Conservation (phyloP, 2,329 filamentous ascomycete genomes). For the Aureobasidium sp. region DNA sequence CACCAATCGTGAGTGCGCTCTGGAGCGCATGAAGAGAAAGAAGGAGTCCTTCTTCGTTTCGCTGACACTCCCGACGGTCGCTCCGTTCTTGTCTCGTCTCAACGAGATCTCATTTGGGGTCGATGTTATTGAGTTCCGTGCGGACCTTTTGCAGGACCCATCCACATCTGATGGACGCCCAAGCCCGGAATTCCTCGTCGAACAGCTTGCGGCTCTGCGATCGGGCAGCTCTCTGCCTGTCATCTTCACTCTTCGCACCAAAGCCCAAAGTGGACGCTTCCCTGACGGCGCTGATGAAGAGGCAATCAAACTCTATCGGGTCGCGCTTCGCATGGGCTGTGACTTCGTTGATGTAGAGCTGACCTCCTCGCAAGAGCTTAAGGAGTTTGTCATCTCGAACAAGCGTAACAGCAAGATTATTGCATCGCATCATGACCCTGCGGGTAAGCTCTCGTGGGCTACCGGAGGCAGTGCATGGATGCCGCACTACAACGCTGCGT, state of each 20-base stretch:
- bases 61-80: constrained; percentile 70
- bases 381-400: constrained; percentile 44
- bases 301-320: constrained; percentile 64
- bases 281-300: constrained; percentile 61
- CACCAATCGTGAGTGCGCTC: constrained; percentile 48
- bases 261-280: constrained; percentile 79
- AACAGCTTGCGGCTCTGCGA: constrained; percentile 73
- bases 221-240: constrained; percentile 66
- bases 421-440: constrained; percentile 88
- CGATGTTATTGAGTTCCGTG: constrained; percentile 89
- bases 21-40: constrained; percentile 54
- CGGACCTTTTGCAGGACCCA: constrained; percentile 76
- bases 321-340: constrained; percentile 73
- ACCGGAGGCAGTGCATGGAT: constrained; percentile 68
- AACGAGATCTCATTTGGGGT: constrained; percentile 70
- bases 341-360: constrained; percentile 95
- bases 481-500: constrained; percentile 76
- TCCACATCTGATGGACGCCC: constrained; percentile 49
- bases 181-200: constrained; percentile 65
- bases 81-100: constrained; percentile 54
- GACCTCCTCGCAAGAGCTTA: constrained; percentile 67
- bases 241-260: constrained; percentile 85
- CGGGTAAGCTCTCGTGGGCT: constrained; percentile 71
- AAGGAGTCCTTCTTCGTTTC: constrained; percentile 85
- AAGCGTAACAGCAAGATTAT: constrained; percentile 76